These are phyloP conservation scores for Blastocystis sp. DNA, from an alignment of 352 stramenopile species.

Conservation along the genomic window DNA sequence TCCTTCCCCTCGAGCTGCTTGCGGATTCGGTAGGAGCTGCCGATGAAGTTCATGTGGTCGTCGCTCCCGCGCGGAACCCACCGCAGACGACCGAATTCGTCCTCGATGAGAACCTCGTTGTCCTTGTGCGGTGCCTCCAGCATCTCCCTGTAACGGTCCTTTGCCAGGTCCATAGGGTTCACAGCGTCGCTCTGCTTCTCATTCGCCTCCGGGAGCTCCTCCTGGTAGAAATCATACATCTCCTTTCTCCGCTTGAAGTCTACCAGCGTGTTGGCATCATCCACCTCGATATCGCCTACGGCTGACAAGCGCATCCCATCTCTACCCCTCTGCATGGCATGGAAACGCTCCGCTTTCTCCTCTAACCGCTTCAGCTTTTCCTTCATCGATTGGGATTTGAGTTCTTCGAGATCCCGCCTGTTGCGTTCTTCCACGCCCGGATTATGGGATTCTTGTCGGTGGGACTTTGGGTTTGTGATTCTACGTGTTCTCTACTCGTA, in stretches of 20 bases:
- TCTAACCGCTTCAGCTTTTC: constrained; percentile 36
- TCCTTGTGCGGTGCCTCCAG: constrained; percentile 28
- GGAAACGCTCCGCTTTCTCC: constrained; percentile 42
- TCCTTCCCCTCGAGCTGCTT: constrained; percentile 22
- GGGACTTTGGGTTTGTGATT: constrained; percentile 24
- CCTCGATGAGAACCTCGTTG: constrained; percentile 54
- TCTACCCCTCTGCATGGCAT: constrained; percentile 43
- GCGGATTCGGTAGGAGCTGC: constrained; percentile 51
- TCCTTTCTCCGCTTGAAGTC: constrained; percentile 58
- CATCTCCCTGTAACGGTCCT: constrained; percentile 39
- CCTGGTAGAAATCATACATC: constrained; percentile 62
- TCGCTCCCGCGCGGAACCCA: constrained; percentile 50
- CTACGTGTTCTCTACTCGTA: constrained; percentile 22
- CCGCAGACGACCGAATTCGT: constrained; percentile 55
- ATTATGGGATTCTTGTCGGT: constrained; percentile 19
- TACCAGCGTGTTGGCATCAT: constrained; percentile 15
- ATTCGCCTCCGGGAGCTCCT: background rate
- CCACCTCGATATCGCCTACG: constrained; percentile 25
- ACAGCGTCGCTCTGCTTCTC: background rate
- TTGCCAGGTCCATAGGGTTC: background rate
- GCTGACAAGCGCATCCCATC: background rate
- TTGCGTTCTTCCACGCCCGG: constrained; percentile 53
- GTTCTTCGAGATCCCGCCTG: constrained; percentile 35
- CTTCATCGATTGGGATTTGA: constrained; percentile 34
- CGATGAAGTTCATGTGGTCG: constrained; percentile 59